phyloP scores from a whole-genome alignment of 495 filamentous ascomycete genomes.

The Talaromyces liani region DNA sequence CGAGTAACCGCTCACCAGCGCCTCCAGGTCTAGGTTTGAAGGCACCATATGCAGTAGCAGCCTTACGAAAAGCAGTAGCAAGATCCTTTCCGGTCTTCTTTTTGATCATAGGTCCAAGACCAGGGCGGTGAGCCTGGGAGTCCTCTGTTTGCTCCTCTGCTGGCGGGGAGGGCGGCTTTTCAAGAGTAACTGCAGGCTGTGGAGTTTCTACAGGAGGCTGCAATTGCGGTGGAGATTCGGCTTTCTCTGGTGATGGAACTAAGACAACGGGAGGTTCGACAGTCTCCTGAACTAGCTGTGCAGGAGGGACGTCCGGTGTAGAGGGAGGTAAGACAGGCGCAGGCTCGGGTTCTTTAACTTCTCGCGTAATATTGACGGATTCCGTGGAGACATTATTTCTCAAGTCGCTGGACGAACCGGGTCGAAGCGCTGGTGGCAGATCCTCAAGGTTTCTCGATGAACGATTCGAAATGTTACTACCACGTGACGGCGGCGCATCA shows the following conservation, averaged over 20 bases:
- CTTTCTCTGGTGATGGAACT: background rate
- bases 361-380: background rate
- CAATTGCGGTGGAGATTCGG: background rate
- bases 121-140: constrained; percentile 54
- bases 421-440: constrained; percentile 19
- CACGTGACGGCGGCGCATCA: constrained; percentile 10
- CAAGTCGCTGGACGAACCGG: constrained; percentile 11
- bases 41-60: constrained; percentile 69
- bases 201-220: background rate
- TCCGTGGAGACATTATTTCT: background rate
- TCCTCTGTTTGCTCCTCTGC: constrained; percentile 36
- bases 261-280: background rate
- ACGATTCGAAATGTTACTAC: constrained; percentile 12
- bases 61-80: constrained; percentile 73
- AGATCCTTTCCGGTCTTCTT: constrained; percentile 63
- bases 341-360: background rate
- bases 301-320: background rate
- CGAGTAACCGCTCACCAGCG: constrained; percentile 63
- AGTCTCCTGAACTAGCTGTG: background rate
- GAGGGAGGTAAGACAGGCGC: background rate
- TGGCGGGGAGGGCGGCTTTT: constrained; percentile 15
- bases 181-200: constrained; percentile 13
- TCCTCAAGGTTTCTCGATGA: constrained; percentile 10
- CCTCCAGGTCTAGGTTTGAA: constrained; percentile 84
- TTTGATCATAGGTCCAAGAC: constrained; percentile 87